Evolutionary conservation across 352 stramenopile genomes (phyloP).

Genomic region (Pythium aquatile): DNA sequence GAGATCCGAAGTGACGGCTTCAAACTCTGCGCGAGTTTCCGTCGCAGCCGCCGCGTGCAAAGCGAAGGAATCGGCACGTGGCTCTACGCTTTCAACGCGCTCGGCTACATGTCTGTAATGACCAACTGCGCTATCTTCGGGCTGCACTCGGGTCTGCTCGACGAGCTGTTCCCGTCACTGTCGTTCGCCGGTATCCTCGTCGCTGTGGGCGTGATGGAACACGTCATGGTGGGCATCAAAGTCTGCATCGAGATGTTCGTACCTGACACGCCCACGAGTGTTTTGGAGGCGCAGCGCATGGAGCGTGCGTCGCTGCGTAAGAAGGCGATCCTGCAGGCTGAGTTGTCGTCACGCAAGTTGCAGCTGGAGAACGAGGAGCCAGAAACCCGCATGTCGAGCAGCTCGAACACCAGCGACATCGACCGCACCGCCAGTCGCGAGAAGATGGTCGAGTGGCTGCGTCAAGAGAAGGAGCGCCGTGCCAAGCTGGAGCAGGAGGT

Average conservation of each 20-base stretch:
- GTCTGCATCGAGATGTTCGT: slow-evolving; percentile 81
- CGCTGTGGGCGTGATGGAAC: slow-evolving; percentile 60
- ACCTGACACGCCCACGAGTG: slow-evolving; percentile 56
- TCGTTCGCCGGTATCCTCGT: slow-evolving; percentile 60
- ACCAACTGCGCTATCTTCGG: slow-evolving; percentile 95
- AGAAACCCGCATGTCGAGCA: slow-evolving; percentile 10
- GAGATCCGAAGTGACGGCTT: slow-evolving; percentile 95
- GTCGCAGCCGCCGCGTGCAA: slow-evolving; percentile 60
- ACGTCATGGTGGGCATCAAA: slow-evolving; percentile 77
- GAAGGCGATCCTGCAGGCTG: slow-evolving; percentile 68
- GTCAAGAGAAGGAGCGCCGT: slow-evolving; percentile 66
- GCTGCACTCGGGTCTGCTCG: slow-evolving; percentile 85
- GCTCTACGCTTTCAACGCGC: slow-evolving; percentile 87
- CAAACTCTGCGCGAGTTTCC: slow-evolving; percentile 90
- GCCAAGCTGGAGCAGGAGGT: slow-evolving; percentile 75
- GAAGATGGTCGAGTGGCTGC: slow-evolving; percentile 69
- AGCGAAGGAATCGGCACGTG: slow-evolving; percentile 91
- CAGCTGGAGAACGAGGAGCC: slow-evolving; percentile 18
- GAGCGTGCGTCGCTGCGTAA: slow-evolving; percentile 63
- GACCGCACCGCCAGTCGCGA: slow-evolving; percentile 31
- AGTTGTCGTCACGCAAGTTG: slow-evolving; percentile 58
- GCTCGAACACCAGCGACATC: slow-evolving; percentile 15
- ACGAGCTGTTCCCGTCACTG: slow-evolving; percentile 63
- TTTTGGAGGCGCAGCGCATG: slow-evolving; percentile 68
- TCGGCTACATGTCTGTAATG: slow-evolving; percentile 91